These are phyloP conservation scores for Rhytidiadelphus loreus DNA, from an alignment of 225 moss, liverwort and hornwort genomes.

Conservation along the genomic window DNA sequence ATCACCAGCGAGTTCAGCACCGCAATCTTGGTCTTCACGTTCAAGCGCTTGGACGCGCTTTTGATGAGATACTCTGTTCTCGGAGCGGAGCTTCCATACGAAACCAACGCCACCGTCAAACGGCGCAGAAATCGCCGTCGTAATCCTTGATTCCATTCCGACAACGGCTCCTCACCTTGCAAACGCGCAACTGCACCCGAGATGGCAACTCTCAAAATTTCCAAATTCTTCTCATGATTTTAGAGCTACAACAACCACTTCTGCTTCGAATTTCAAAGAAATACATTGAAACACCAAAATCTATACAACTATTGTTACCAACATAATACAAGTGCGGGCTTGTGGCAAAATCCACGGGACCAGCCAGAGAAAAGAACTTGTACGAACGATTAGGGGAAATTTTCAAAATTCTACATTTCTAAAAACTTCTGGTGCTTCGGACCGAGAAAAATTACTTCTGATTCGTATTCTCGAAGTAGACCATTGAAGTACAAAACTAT, in stretches of 20 bases:
- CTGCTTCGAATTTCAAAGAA: neutral
- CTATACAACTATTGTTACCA: neutral
- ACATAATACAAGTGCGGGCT: neutral
- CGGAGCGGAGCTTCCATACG: slow-evolving; percentile 53
- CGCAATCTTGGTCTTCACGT: slow-evolving; percentile 41
- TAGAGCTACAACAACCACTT: neutral
- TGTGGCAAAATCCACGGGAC: neutral
- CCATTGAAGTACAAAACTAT: neutral
- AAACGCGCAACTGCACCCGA: slow-evolving; percentile 9
- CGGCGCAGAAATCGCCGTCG: slow-evolving; percentile 40
- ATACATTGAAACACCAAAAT: neutral
- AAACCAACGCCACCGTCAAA: slow-evolving; percentile 37
- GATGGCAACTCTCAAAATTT: neutral
- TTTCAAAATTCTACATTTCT: neutral
- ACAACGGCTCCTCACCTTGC: slow-evolving; percentile 20
- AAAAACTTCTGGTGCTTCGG: neutral
- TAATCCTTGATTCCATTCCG: slow-evolving; percentile 8
- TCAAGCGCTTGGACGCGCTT: slow-evolving; percentile 40
- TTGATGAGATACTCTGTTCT: slow-evolving; percentile 58
- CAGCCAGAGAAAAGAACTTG: neutral
- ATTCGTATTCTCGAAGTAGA: neutral
- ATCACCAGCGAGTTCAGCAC: slow-evolving; percentile 35
- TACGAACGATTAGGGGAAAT: neutral
- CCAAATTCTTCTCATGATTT: neutral
- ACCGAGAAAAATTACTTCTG: neutral